These are phyloP conservation scores for Solanum hybrid DNA, from an alignment of 305 asterid genomes.

Conservation along the genomic window DNA sequence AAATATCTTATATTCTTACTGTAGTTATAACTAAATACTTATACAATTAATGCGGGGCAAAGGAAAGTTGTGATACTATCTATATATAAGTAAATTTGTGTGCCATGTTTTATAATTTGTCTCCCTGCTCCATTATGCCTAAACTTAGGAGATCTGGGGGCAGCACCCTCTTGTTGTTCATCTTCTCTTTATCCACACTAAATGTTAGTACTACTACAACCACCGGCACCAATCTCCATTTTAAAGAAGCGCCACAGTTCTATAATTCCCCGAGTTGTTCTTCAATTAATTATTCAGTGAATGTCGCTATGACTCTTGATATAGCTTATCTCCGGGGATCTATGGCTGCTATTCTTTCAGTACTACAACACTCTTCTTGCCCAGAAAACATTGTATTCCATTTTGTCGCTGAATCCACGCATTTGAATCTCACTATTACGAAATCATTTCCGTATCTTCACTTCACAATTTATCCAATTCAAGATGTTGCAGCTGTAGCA, in stretches of 20 bases:
- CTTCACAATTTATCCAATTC: constrained; percentile 50
- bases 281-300: constrained; percentile 16
- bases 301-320: constrained; percentile 83
- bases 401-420: constrained; percentile 28
- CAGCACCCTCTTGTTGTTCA: neutral
- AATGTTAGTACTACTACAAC: neutral
- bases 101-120: neutral
- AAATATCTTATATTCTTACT: neutral
- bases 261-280: constrained; percentile 59
- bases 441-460: constrained; percentile 60
- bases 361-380: constrained; percentile 77
- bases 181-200: constrained; percentile 2
- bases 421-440: constrained; percentile 32
- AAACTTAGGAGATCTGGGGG: neutral
- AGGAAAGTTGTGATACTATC: neutral
- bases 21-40: neutral
- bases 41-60: neutral
- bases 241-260: constrained; percentile 75
- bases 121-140: neutral
- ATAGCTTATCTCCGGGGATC: constrained; percentile 71
- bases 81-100: neutral
- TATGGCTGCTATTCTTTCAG: constrained; percentile 72
- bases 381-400: constrained; percentile 74
- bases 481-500: constrained; percentile 42
- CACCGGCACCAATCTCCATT: constrained; percentile 9